Base-by-base conservation (phyloP, 2,329 filamentous ascomycete genomes). In the Canariomyces notabilis region DNA sequence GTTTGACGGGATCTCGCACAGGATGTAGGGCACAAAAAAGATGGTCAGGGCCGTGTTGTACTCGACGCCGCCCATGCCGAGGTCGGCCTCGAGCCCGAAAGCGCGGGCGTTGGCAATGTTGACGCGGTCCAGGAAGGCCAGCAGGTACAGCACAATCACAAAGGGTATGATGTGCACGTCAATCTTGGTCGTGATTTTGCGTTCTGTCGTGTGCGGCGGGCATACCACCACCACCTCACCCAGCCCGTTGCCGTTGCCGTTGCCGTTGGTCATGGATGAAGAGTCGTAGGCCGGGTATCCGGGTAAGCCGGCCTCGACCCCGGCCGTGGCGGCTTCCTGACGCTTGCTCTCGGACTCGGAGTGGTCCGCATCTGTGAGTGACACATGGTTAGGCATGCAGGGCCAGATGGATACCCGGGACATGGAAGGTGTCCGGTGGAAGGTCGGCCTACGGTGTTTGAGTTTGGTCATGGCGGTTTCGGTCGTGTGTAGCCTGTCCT, bases 41-140 rank as follows among this genome's bases (percentile, higher is more conserved):
- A 90, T 87, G 46, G 83, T 85, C 50, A 90, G 71, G 1, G 83
- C 83, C 12, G 82, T 86, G 64, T 89, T 90, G 67, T 86, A 90
- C 59, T 86, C 69, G 5, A 68, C 67, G 35, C 70, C 70, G 33
- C 37, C 64, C 21, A 90, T 75, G 3, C 70, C 51, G 5, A 91
- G 71, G 53, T 90, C 86, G 9, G 72, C 59, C 20, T 72, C 70
- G 12, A 91, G 70, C 33, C 76, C 73, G 51, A 87, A 87, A 37
- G 85, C 73, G 35, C 76, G 78, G 21, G 86, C 87, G 65, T 90
- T 90, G 64, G 82, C 83, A 58, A 91, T 87, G 61, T 90, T 91
- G 61, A 89, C 85, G 38, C 86, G 74, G 62, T 84, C 81, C 40
- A 87, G 67, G 59, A 87, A 87, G 31, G 83, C 82, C 39, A 86